Evolutionary conservation across 2,329 filamentous ascomycete genomes (phyloP).

Genomic region (Fusarium bactridioides): DNA sequence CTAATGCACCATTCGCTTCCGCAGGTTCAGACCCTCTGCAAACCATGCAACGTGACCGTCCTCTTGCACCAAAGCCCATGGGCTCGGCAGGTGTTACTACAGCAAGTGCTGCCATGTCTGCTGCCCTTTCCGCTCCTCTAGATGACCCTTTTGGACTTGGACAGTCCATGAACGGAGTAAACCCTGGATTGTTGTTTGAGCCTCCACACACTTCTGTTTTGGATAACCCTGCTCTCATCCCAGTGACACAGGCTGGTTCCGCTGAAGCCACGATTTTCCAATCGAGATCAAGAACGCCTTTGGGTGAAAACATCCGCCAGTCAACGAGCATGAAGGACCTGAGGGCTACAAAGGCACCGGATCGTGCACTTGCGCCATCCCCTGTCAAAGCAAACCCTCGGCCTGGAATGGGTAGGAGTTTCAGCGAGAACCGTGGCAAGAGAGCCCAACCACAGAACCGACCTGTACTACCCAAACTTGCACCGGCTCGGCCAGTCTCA

Average conservation of each 20-base stretch:
- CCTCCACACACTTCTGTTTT: constrained; percentile 58
- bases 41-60: constrained; percentile 52
- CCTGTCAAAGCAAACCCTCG: constrained; percentile 59
- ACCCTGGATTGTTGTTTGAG: constrained; percentile 67
- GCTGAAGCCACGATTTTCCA: constrained; percentile 41
- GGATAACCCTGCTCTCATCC: constrained; percentile 48
- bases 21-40: constrained; percentile 49
- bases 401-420: constrained; percentile 61
- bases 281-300: constrained; percentile 37
- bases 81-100: constrained; percentile 42
- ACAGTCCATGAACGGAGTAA: constrained; percentile 58
- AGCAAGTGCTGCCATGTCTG: constrained; percentile 46
- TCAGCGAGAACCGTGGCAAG: constrained; percentile 62
- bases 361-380: constrained; percentile 56
- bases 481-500: constrained; percentile 52
- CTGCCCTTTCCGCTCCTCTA: constrained; percentile 53
- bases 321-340: constrained; percentile 56
- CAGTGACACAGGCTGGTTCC: constrained; percentile 41
- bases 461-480: constrained; percentile 57
- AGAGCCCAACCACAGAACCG: constrained; percentile 46
- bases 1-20: constrained; percentile 44
- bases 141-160: constrained; percentile 62
- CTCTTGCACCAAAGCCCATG: constrained; percentile 60
- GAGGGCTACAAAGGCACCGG: constrained; percentile 51
- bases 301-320: constrained; percentile 53